phyloP scores from a whole-genome alignment of 2,329 filamentous ascomycete species.

The Diaporthe sp. region DNA sequence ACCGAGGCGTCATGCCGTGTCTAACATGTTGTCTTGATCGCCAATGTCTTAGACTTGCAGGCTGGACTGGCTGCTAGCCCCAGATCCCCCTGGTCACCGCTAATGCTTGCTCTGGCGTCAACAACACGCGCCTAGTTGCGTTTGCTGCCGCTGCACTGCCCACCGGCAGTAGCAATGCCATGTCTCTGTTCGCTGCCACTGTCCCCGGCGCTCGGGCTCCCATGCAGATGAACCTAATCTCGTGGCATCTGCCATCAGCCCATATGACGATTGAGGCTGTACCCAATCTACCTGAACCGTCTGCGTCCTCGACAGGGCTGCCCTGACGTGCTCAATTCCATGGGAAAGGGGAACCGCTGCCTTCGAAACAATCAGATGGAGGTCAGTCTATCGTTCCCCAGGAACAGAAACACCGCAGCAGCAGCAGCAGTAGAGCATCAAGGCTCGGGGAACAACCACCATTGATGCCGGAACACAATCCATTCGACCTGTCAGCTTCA shows the following conservation, averaged over 20 bases:
- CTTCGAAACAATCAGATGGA: neutral
- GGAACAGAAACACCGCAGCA: neutral
- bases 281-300: slow-evolving; percentile 17
- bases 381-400: neutral
- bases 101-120: neutral
- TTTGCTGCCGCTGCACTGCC: slow-evolving; percentile 28
- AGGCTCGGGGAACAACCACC: neutral
- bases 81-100: neutral
- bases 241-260: slow-evolving; percentile 12
- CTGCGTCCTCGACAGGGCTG: slow-evolving; percentile 26
- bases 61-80: slow-evolving; percentile 19
- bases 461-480: neutral
- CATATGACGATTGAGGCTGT: slow-evolving; percentile 33
- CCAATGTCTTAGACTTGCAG: slow-evolving; percentile 27
- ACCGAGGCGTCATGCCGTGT: slow-evolving; percentile 9
- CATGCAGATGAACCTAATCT: slow-evolving; percentile 25
- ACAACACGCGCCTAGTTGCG: neutral
- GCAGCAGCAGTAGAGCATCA: neutral
- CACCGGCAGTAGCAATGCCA: neutral
- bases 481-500: slow-evolving; percentile 2
- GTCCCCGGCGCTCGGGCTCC: slow-evolving; percentile 16
- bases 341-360: slow-evolving; percentile 10
- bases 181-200: neutral
- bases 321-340: neutral
- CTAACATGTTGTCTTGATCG: slow-evolving; percentile 14